phyloP scores from a whole-genome alignment of 768 basidiomycete genomes.

The Auriscalpium microsporum region DNA sequence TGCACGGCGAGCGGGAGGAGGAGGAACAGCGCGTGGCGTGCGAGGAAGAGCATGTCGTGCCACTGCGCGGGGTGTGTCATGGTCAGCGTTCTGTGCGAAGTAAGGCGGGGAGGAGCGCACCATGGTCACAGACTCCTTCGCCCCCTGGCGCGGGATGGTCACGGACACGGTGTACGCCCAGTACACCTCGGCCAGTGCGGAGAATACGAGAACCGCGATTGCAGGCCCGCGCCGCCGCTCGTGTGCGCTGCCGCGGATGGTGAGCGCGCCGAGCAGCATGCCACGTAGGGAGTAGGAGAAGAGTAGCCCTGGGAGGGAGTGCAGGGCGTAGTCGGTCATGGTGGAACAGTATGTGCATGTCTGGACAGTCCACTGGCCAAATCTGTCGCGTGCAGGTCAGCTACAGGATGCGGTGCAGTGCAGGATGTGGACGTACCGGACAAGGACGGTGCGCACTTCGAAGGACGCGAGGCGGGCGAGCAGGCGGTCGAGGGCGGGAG shows the following conservation, averaged over 20 bases:
- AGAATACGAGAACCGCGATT: constrained; percentile 1
- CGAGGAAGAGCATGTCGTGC: constrained; percentile 10
- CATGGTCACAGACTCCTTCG: constrained; percentile 1
- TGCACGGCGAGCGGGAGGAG: constrained; percentile 7
- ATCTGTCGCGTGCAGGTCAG: neutral
- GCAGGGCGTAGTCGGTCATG: constrained; percentile 9
- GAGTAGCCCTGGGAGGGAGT: constrained; percentile 8
- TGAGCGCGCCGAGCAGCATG: constrained; percentile 5
- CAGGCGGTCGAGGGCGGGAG: constrained; percentile 9
- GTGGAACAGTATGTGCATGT: constrained; percentile 9
- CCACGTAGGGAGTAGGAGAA: constrained; percentile 13
- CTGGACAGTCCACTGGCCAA: constrained; percentile 10
- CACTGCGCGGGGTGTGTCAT: constrained; percentile 4
- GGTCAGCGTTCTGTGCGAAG: neutral
- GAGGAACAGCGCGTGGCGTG: constrained; percentile 13
- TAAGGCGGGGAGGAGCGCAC: neutral
- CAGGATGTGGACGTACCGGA: constrained; percentile 1
- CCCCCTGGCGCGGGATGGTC: constrained; percentile 1
- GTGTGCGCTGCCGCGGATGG: constrained; percentile 7
- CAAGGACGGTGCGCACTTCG: constrained; percentile 10
- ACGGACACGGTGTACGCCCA: constrained; percentile 6
- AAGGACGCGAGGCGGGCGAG: constrained; percentile 11
- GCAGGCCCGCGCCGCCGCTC: constrained; percentile 4
- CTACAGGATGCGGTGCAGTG: neutral
- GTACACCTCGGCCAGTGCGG: constrained; percentile 7